A percentile compares a stretch with the other conserved stretches of the same genome.
Evolutionary conservation across 257 asterid genomes (phyloP).

Genomic region (Thymus quinquecostatus): DNA sequence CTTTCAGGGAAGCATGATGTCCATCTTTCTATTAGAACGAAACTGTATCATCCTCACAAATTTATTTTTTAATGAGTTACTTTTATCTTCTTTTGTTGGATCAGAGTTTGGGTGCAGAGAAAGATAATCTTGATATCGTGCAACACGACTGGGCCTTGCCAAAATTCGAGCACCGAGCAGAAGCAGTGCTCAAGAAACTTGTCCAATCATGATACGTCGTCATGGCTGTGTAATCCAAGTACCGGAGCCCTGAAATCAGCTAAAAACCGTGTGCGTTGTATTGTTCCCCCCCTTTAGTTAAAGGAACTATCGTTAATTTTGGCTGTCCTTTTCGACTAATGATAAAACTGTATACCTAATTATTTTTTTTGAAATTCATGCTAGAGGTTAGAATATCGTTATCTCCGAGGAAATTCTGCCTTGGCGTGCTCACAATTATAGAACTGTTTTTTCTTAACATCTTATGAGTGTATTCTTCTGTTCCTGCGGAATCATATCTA

Average conservation of each 20-base stretch:
- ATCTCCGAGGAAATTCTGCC: constrained; percentile 4
- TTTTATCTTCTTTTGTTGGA: constrained; percentile 13
- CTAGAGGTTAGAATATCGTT: constrained; percentile 14
- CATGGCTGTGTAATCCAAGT: constrained; percentile 22
- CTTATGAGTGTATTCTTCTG: background rate
- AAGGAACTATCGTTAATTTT: constrained; percentile 18
- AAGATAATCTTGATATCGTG: constrained; percentile 74
- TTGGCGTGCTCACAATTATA: background rate
- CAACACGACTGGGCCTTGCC: constrained; percentile 95
- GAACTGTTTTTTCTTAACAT: background rate
- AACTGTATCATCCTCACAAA: background rate
- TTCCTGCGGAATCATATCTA: background rate
- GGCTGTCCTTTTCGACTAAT: constrained; percentile 14
- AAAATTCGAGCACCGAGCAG: constrained; percentile 88
- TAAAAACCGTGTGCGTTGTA: background rate
- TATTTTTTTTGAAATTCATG: constrained; percentile 4
- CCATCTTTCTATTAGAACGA: constrained; percentile 1
- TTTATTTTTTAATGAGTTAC: constrained; percentile 3
- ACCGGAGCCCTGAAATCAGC: background rate
- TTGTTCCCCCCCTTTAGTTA: constrained; percentile 14
- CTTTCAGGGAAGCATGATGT: background rate
- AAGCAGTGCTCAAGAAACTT: constrained; percentile 74
- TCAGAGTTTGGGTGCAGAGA: constrained; percentile 92
- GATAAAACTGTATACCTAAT: constrained; percentile 14
- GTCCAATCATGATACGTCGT: constrained; percentile 37